Base-by-base conservation (phyloP, 2,329 filamentous ascomycete genomes). In the Biscogniauxia marginata region DNA sequence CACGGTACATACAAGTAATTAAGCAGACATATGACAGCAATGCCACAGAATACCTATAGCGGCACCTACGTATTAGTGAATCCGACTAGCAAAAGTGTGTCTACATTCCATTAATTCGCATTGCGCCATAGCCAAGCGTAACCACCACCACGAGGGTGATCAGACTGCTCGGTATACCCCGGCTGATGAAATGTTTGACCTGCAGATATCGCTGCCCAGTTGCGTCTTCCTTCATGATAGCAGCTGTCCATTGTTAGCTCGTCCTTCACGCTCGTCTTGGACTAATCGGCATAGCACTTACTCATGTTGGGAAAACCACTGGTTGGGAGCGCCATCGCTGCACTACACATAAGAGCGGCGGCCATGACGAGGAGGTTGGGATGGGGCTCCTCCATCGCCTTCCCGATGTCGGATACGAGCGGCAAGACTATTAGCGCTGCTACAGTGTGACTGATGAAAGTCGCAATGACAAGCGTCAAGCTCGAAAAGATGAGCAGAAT, bases 291-390 rank as follows among this genome's bases (percentile, higher is more conserved):
- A 21, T 44, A 50, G 49, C 39, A 89, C 92, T 82, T 84, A 96
- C 93, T 99, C 95, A 99, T 99, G 66, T 99, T 99, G 1, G 95
- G 95, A 77, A 99, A 99, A 7, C 95, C 96, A 71, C 88, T 93
- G 0, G 95, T 99, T 2, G 95, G 95, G 74, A 99, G 75, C 11
- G 88, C 95, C 95, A 99, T 99, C 2, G 91, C 95, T n/a, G 93
- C 93, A 63, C 89, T 93, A 70, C 95, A 97, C 92, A 99, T 99
- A 61, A 99, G 77, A 9, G 96, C 93, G 53, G 90, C 88, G 0
- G 87, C 90, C 93, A 99, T 98, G 60, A 99, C 95, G 57, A 99
- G 77, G 58, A 99, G 76, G 73, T 98, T 98, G 7, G 95, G 93
- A 71, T 96, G 92, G 23, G 93, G 93, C 70, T 96, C 82, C 2